Base-by-base conservation (phyloP, 1,284 basidiomycete species). In the Irpex sp. region DNA sequence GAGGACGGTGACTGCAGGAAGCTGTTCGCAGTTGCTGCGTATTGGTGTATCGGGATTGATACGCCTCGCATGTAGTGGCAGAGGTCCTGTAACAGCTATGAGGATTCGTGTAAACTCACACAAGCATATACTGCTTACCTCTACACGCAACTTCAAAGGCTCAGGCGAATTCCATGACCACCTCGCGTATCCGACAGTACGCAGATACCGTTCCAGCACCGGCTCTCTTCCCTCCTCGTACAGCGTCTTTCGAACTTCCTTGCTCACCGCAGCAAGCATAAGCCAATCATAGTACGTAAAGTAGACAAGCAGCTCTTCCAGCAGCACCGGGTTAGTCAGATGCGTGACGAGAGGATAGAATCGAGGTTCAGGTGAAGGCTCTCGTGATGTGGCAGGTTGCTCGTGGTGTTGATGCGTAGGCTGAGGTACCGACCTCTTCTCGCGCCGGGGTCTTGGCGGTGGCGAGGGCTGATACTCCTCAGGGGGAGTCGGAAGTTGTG, bases 1-100 rank as follows among this genome's bases (percentile, higher is more conserved):
- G 64, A 60, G 39, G 72, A 69, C 67, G 19, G 68, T 53, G 79
- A 75, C 67, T 85, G 80, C 2, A 88, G 76, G 68, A 85, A 86
- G 26, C 79, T 72, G 11, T 78, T 77, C 3, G 90, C 83, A 36
- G 84, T 78, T 4, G 82, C 80, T 1, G 84, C 79, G 68, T 89
- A 93, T 64, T 89, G 83, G 66, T 93, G 86, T 3, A 81, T 81
- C 5, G 92, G 90, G 47, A 90, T 82, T 5, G 85, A 87, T 1
- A 93, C 87, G 2, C 89, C 89, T 58, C 86, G 82, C 83, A 93
- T 87, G 69, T 93, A 94, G 58, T 87, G 81, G 68, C 84, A 83
- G 46, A 94, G 79, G 72, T 93, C 91, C 88, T 92, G 64, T 19
- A 46, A 33, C 11, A 5, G 59, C 7, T 15, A 43, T 21, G 4